Base-by-base conservation (phyloP, 768 basidiomycete species). In the Panaeolus papilionaceus region DNA sequence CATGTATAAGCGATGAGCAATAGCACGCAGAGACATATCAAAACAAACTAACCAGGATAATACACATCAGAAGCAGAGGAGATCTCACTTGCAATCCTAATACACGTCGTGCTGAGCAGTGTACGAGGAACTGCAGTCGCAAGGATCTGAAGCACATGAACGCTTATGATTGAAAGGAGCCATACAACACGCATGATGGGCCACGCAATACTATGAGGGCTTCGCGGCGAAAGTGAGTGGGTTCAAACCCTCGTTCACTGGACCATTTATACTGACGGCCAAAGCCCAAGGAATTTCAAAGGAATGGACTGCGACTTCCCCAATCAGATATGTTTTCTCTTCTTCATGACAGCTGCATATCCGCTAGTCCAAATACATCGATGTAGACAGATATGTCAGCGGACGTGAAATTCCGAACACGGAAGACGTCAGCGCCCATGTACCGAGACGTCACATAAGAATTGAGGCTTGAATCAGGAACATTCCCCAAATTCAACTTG, bases 31-130 rank as follows among this genome's bases (percentile, higher is more conserved):
- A 40, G n/a, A 10, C 3, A 11, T 33, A 23, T 26, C 39, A 11
- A 12, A 61, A 38, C 28, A 3, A 8, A 11, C 45, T 20, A 39
- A 86, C 86, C 74, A 2, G 78, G 75, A 68, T 77, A 86, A 64
- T 80, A 83, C 6, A 89, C 86, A 1, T 75, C 76, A 9, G 85
- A 86, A 2, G 80, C 78, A 4, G 76, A 73, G 1, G 87, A 86
- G 6, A 86, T 74, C 0, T 76, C 74, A 1, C 64, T 54, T 12
- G 71, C 71, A 12, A 86, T 86, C 38, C 79, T 74, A 40, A 71
- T 39, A 69, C 86, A 86, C 7, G 77, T 72, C n/a, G 72, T 68
- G 58, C 76, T 37, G 33, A 58, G 12, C 14, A 58, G 28, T 2
- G 54, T 58, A n/a, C 54, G 54, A 5, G 54, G 54, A 4, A 58